phyloP scores from a whole-genome alignment of 2,329 filamentous ascomycete species.

The Sarocladium strictum region DNA sequence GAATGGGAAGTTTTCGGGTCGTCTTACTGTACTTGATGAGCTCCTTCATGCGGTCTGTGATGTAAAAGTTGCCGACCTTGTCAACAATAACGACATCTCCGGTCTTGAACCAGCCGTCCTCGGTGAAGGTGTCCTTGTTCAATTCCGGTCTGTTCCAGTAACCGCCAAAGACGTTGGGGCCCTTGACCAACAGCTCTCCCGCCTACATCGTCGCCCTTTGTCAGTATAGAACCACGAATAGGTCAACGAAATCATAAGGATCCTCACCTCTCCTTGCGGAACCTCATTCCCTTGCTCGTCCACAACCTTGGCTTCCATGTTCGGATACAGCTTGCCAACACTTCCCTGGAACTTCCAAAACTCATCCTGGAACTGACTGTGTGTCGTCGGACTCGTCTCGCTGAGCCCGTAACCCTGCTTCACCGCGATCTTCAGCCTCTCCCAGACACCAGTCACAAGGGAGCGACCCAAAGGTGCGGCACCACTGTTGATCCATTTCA shows the following conservation, averaged over 20 bases:
- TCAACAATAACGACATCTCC: conserved; percentile 82
- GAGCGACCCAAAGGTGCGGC: conserved; percentile 80
- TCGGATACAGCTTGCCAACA: conserved; percentile 71
- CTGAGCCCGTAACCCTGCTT: conserved; percentile 92
- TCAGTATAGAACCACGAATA: not conserved
- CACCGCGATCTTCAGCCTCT: conserved; percentile 68
- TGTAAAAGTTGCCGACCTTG: conserved; percentile 73
- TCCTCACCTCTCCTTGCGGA: conserved; percentile 38
- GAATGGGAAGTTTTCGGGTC: conserved; percentile 6
- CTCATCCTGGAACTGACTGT: conserved; percentile 66
- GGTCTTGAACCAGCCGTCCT: conserved; percentile 83
- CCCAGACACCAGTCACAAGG: conserved; percentile 69
- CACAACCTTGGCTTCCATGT: conserved; percentile 78
- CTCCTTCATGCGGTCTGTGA: conserved; percentile 79
- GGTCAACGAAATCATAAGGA: not conserved
- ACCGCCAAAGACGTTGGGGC: conserved; percentile 74
- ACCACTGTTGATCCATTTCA: conserved; percentile 82
- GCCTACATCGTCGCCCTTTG: conserved; percentile 17
- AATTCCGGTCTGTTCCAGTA: conserved; percentile 70
- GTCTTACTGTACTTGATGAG: conserved; percentile 48
- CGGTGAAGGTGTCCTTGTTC: conserved; percentile 64
- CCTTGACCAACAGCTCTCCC: conserved; percentile 72
- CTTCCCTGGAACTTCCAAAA: conserved; percentile 74
- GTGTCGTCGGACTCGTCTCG: conserved; percentile 77
- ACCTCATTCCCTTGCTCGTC: conserved; percentile 53